Conservation (phyloP, 495 filamentous ascomycete species). For the Jackrogersella multiformis region DNA sequence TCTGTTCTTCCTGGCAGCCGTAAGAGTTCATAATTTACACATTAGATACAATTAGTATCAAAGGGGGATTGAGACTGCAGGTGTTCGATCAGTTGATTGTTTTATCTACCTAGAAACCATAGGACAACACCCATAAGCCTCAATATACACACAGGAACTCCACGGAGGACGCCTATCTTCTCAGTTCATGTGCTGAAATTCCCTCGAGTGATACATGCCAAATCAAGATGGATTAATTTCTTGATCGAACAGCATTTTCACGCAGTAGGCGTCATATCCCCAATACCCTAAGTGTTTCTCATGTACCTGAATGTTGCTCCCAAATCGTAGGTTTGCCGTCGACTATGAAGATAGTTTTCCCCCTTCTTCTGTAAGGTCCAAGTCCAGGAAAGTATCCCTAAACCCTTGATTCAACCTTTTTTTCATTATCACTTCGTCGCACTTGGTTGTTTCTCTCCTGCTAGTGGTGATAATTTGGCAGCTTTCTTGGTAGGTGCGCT, state of each 20-base stretch:
- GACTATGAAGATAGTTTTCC: conserved; percentile 3
- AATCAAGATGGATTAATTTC: neutral
- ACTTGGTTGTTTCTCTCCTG: conserved; percentile 41
- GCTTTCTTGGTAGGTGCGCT: conserved; percentile 36
- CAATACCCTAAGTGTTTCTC: neutral
- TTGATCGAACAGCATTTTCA: neutral
- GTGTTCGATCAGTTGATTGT: neutral
- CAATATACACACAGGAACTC: neutral
- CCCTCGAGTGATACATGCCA: neutral
- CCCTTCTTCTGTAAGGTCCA: neutral
- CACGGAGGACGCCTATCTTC: neutral
- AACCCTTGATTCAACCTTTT: neutral
- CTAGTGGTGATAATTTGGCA: conserved; percentile 45
- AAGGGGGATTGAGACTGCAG: neutral
- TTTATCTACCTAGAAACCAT: neutral
- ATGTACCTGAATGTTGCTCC: neutral
- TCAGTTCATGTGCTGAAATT: neutral
- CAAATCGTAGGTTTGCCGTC: neutral
- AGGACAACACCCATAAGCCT: neutral
- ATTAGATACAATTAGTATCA: neutral
- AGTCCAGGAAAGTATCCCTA: neutral
- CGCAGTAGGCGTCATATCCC: neutral
- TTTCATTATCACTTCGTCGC: conserved; percentile 20
- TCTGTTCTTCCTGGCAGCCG: no score
- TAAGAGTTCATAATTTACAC: neutral